Evolutionary conservation across 495 filamentous ascomycete genomes (phyloP).

Genomic region (Jackrogersella multiformis): DNA sequence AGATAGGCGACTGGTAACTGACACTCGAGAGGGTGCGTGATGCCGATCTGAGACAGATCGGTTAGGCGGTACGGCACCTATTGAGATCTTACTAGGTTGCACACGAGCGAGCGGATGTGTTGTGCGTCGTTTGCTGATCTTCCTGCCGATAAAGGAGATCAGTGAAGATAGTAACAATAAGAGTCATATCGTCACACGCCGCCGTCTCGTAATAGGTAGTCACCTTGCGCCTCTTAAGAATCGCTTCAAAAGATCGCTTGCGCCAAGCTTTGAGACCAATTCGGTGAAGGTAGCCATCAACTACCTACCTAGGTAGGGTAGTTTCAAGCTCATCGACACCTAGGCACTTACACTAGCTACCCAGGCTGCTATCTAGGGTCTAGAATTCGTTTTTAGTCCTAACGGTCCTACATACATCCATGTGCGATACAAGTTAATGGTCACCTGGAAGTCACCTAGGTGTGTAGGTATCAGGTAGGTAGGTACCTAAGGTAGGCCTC

Average conservation of each 20-base stretch:
- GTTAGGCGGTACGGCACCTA: conserved; percentile 7
- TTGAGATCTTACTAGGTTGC: conserved; percentile 33
- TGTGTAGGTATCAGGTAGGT: conserved; percentile 5
- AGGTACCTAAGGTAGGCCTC: neutral
- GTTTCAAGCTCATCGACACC: no score
- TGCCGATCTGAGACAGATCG: conserved; percentile 41
- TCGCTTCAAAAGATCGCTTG: conserved; percentile 17
- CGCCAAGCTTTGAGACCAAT: conserved; percentile 15
- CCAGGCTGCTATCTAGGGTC: no score
- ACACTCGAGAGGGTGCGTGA: conserved; percentile 6
- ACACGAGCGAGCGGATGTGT: conserved; percentile 19
- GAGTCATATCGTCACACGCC: conserved; percentile 26
- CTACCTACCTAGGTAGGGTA: conserved; percentile 1
- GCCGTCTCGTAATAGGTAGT: conserved; percentile 10
- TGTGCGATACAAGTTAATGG: neutral
- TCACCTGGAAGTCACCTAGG: neutral
- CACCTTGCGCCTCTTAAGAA: conserved; percentile 30
- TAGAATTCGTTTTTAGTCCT: conserved; percentile 3
- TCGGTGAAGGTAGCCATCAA: conserved; percentile 17
- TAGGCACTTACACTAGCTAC: neutral
- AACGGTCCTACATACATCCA: conserved; percentile 16
- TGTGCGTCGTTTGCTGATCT: conserved; percentile 15
- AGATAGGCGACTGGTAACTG: conserved; percentile 21
- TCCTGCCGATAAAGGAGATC: neutral
- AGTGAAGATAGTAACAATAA: conserved; percentile 8